Evolutionary conservation across 805 yeast species (phyloP).

Genomic region (Brettanomyces sp.): DNA sequence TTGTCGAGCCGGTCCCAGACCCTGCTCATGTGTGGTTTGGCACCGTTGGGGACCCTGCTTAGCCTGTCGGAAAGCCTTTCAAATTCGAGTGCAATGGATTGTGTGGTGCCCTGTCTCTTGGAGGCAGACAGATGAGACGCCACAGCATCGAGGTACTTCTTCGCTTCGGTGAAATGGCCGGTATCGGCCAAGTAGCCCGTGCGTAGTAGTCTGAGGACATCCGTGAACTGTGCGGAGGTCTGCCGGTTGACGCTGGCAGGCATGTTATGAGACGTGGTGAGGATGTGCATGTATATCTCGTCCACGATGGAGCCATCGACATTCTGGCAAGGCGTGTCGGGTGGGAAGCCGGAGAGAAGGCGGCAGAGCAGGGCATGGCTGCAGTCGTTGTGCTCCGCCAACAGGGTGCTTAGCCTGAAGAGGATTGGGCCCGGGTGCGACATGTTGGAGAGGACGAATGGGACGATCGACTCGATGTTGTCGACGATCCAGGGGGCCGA

Average conservation of each 20-base stretch:
- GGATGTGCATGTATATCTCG: constrained; percentile 59
- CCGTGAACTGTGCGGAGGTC: constrained; percentile 35
- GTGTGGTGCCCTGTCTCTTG: constrained; percentile 25
- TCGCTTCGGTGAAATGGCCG: constrained; percentile 50
- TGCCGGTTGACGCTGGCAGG: constrained; percentile 16
- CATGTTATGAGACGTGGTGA: constrained; percentile 24
- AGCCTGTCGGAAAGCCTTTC: constrained; percentile 36
- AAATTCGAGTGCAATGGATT: constrained; percentile 24
- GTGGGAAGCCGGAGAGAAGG: constrained; percentile 22
- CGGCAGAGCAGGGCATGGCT: constrained; percentile 33
- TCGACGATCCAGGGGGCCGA: constrained; percentile 17
- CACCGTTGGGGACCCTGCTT: constrained; percentile 26
- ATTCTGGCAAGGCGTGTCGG: constrained; percentile 12
- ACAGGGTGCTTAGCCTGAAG: constrained; percentile 26
- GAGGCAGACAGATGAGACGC: constrained; percentile 24
- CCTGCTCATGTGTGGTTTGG: constrained; percentile 39
- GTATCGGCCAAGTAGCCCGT: constrained; percentile 63
- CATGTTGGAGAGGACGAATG: constrained; percentile 22
- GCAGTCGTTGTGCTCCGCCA: constrained; percentile 26
- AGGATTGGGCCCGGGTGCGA: constrained; percentile 15
- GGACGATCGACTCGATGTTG: constrained; percentile 20
- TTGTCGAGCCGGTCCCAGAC: constrained; percentile 87
- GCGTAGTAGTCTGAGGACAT: constrained; percentile 55
- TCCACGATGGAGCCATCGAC: constrained; percentile 35
- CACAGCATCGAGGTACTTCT: constrained; percentile 51